Base-by-base conservation (phyloP, 2,329 filamentous ascomycete genomes). In the Penicillium sp. region DNA sequence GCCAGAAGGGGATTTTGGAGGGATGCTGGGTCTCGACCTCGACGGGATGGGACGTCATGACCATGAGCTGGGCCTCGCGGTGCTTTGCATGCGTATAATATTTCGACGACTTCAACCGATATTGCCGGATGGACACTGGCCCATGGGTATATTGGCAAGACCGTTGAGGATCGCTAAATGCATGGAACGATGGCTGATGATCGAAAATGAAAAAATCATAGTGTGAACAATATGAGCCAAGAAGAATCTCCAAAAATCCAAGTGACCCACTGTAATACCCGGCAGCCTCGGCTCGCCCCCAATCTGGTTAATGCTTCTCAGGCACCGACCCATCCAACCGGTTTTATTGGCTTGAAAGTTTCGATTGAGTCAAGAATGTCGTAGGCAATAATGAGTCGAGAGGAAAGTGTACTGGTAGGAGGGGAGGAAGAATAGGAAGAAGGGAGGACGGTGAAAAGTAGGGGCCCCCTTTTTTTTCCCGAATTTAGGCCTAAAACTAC, bases 1-100 rank as follows among this genome's bases (percentile, higher is more conserved):
- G 70, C 71, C 71, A 73, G 53, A 66, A 73, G 17, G 70, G 69
- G 17, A 73, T 72, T 42, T 64, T 64, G 20, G 69, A 67, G n/a
- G 65, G 63, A 12, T 55, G 37, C 1, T 57, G 51, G 17, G 47
- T 42, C 60, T 67, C 67, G 38, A 50, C 61, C 41, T 54, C 63
- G 17, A 51, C 43, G 12, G 38, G 47, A 12, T 34, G 15, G 12
- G 52, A 42, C 35, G 47, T 28, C 61, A 64, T 65, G 17, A 25
- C 54, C 5, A 6, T 55, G 3, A 11, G 4, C 22, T 10, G 47
- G 35, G 15, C 55, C n/a, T 37, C 25, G 25, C 38, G n/a, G 20
- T 41, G 35, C 37, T 41, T 34, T 28, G 12, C 15, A 43, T 38
- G 15, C 6, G 22, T 8, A 53, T 14, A 22, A 20, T 8, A 25